Percentiles rank a stretch among this genome's conserved stretches.
phyloP scores from a whole-genome alignment of 345 rosid species.

The Cochlearia excelsa region DNA sequence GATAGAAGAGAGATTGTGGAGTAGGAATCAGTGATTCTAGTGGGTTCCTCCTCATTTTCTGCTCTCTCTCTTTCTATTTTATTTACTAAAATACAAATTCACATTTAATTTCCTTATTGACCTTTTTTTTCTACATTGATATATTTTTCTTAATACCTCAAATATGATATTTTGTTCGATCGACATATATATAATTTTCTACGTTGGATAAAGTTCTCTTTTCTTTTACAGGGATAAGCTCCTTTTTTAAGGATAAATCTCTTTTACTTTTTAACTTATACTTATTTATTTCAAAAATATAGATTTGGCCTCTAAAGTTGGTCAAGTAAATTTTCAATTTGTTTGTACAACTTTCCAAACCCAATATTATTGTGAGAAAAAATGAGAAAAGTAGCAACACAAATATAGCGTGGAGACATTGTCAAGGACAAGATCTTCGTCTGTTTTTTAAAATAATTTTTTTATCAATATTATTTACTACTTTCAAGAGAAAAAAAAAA shows the following conservation, averaged over 20 bases:
- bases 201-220: slow-evolving; percentile 18
- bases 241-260: neutral
- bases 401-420: neutral
- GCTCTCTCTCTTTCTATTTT: slow-evolving; percentile 20
- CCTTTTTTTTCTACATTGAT: neutral
- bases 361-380: slow-evolving; percentile 4
- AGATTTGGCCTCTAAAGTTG: slow-evolving; percentile 19
- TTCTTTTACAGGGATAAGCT: slow-evolving; percentile 14
- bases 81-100: slow-evolving; percentile 32
- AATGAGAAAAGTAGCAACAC: neutral
- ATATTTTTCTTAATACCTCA: neutral
- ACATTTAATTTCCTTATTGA: slow-evolving; percentile 19
- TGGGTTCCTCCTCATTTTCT: slow-evolving; percentile 66
- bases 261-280: slow-evolving; percentile 1
- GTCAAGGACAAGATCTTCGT: too few species aligned
- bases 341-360: slow-evolving; percentile 34
- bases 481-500: neutral
- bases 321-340: slow-evolving; percentile 15
- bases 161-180: slow-evolving; percentile 12
- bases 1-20: slow-evolving; percentile 56
- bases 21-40: slow-evolving; percentile 71
- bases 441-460: too few species aligned
- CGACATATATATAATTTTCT: slow-evolving; percentile 16
- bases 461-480: neutral
- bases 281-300: too few species aligned